Conservation (phyloP, 495 filamentous ascomycete species). For the Stereocaulon alpinum region DNA sequence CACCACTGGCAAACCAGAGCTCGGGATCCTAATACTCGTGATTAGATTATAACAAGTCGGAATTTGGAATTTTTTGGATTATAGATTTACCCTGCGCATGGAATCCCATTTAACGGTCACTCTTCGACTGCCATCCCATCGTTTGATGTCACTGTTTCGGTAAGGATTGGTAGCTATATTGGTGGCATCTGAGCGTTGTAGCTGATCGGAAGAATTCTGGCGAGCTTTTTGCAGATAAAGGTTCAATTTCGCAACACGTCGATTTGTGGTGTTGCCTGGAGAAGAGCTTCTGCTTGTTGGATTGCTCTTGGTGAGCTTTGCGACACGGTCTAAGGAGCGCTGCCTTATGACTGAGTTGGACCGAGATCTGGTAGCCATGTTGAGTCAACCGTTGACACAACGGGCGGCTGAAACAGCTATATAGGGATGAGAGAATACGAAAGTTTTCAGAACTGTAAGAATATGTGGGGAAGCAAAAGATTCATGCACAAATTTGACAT, state of each 20-base stretch:
- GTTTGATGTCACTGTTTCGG: conserved; percentile 25
- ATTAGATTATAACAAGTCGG: not conserved
- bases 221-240: conserved; percentile 11
- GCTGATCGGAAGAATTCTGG: conserved; percentile 8
- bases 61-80: not conserved
- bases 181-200: not conserved
- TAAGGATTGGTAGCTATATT: not conserved
- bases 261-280: conserved; percentile 1
- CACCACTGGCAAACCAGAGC: conserved; percentile 50
- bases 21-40: conserved; percentile 44
- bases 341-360: conserved; percentile 11
- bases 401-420: not conserved
- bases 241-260: conserved; percentile 16
- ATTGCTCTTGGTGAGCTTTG: conserved; percentile 14
- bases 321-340: conserved; percentile 5
- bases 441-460: not conserved
- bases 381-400: not conserved
- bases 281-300: conserved; percentile 11
- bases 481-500: too few species aligned
- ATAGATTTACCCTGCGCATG: conserved; percentile 36
- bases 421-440: not conserved
- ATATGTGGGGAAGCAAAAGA: not conserved
- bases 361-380: conserved; percentile 11
- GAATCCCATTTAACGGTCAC: conserved; percentile 42
- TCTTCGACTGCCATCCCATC: conserved; percentile 48